Base-by-base conservation (phyloP, 306 rosid species). In the Sicyos edulis region DNA sequence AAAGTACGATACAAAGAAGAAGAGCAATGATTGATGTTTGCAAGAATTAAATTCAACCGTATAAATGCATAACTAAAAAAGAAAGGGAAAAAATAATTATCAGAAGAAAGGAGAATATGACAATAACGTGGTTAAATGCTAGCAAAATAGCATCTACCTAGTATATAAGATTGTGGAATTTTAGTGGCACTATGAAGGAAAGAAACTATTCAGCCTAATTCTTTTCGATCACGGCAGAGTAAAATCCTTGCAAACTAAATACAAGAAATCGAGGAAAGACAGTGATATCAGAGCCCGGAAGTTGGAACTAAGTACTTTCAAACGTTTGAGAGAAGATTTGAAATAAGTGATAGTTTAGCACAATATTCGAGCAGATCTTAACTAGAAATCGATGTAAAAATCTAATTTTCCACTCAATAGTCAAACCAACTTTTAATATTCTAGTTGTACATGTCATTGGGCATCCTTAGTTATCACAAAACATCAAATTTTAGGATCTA, bases 241-340 rank as follows among this genome's bases (percentile, higher is more conserved):
- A 47, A 32, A 61, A 61, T 34, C 68, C 68, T 61, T 16, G 20
- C 68, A 22, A 29, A 32, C 47, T 15, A 61, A 15, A 61, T 7
- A 61, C 67, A 61, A 16, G 67, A 47, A 13, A 61, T 61, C 15
- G 4, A 24, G 66, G 44, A 60, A 60, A 60, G 66, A 19, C 44
- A 60, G 32, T 29, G 45, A 4, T 13, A 37, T 29, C 45, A 60
- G 34, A 13, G 44, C 10, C 47, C 45, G 32, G 47, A 60, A 26
- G 19, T 15, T 16, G 9, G 45, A 60, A n/a, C n/a, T n/a, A n/a
- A 29, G 10, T 11, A 60, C n/a, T 60, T 32, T 60, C 12, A 24
- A 58, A 58, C 40, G n/a, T 34, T 22, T 10, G 3, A 58, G 64
- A 24, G 29, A 52, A 58, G 29, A 58, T 58, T 24, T 9, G 34